These are phyloP conservation scores for Aspergillus transmontanensis DNA, from an alignment of 2,329 filamentous ascomycete species.

Conservation along the genomic window DNA sequence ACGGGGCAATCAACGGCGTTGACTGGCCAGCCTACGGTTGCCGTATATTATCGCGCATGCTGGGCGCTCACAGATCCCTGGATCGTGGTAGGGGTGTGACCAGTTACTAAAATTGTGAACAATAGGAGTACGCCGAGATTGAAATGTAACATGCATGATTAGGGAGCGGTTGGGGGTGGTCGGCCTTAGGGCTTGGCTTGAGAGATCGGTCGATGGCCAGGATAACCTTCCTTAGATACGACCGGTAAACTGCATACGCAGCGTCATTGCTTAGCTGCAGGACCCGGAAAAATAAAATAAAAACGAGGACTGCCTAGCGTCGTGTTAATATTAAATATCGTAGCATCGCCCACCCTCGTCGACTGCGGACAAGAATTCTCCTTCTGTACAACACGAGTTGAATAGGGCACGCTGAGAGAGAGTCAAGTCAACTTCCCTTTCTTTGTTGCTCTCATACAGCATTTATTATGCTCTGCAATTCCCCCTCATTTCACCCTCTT, in stretches of 20 bases:
- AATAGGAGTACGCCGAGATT: background rate
- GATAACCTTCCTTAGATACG: background rate
- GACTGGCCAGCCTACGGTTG: background rate
- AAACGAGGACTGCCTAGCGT: background rate
- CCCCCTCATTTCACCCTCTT: background rate
- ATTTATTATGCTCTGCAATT: background rate
- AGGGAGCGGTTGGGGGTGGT: background rate
- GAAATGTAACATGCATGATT: background rate
- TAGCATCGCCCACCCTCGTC: background rate
- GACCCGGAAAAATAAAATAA: background rate
- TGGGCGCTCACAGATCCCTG: background rate
- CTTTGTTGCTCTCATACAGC: background rate
- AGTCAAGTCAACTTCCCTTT: background rate
- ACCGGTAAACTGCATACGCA: background rate
- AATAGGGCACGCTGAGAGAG: background rate
- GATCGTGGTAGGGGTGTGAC: background rate
- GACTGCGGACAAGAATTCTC: background rate
- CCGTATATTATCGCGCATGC: background rate
- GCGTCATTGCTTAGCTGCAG: background rate
- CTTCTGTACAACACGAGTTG: background rate
- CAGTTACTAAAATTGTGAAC: background rate
- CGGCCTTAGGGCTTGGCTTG: background rate
- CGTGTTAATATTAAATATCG: background rate
- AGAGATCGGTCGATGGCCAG: background rate
- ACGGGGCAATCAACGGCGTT: background rate